phyloP scores from a whole-genome alignment of 129 eudicot genomes.

The Tanacetum coccineum region DNA sequence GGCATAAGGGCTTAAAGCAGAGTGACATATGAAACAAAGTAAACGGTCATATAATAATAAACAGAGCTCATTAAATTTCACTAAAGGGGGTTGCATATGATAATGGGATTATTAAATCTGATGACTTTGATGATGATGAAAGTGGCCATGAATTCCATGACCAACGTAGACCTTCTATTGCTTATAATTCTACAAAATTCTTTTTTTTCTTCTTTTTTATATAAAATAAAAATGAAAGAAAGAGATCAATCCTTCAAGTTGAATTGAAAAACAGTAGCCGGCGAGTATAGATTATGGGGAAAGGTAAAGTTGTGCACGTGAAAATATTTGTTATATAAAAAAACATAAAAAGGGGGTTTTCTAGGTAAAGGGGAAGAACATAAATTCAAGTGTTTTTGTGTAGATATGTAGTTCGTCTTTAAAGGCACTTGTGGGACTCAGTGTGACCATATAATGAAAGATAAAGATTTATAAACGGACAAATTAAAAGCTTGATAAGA shows the following conservation, averaged over 20 bases:
- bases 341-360: too few species aligned
- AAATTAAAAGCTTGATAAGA: constrained; percentile 23
- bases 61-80: constrained; percentile 70
- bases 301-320: too few species aligned
- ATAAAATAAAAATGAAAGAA: too few species aligned
- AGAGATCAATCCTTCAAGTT: too few species aligned
- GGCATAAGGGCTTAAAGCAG: constrained; percentile 84
- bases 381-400: not conserved
- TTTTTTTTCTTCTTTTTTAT: too few species aligned
- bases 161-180: constrained; percentile 97
- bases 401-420: constrained; percentile 2
- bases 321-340: too few species aligned
- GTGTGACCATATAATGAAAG: constrained; percentile 23
- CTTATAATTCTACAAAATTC: constrained; percentile 90
- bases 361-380: too few species aligned
- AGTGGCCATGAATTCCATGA: constrained; percentile 98
- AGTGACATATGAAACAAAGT: constrained; percentile 59
- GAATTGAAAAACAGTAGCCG: constrained; percentile 5
- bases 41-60: constrained; percentile 72
- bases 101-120: constrained; percentile 67
- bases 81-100: constrained; percentile 85
- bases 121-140: constrained; percentile 32
- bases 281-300: constrained; percentile 12
- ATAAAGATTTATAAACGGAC: constrained; percentile 10
- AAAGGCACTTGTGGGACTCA: constrained; percentile 18